Evolutionary conservation across 768 basidiomycete species (phyloP).

Genomic region (Ephemerocybe angulata): DNA sequence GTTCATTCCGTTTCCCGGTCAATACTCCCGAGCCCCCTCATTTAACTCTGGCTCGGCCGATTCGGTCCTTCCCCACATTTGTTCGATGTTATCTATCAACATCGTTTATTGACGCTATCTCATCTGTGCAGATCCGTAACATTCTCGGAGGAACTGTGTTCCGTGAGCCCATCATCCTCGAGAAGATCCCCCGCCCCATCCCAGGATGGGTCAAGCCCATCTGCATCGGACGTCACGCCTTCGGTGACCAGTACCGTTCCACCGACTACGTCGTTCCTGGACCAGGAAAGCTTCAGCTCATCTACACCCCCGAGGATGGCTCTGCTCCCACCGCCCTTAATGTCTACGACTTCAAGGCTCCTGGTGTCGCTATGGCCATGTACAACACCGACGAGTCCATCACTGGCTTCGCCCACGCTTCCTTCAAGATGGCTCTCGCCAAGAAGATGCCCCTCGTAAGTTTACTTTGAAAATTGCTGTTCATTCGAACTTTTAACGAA

Average conservation of each 20-base stretch:
- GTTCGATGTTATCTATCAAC: not conserved
- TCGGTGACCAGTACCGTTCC: conserved; percentile 96
- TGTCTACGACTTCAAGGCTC: conserved; percentile 92
- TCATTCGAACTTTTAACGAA: not conserved
- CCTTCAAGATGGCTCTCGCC: conserved; percentile 90
- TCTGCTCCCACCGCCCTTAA: conserved; percentile 62
- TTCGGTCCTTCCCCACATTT: conserved; percentile 1
- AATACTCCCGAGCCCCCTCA: no score
- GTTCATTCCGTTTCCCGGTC: not conserved
- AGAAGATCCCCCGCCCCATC: conserved; percentile 86
- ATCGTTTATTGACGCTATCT: not conserved
- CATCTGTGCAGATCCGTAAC: conserved; percentile 72
- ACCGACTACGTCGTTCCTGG: conserved; percentile 92
- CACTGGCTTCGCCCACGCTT: conserved; percentile 91
- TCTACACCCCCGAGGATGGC: conserved; percentile 82
- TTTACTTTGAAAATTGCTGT: not conserved
- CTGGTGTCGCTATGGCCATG: conserved; percentile 94
- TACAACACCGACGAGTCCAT: conserved; percentile 99
- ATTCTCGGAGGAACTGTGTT: conserved; percentile 98
- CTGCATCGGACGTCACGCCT: conserved; percentile 93
- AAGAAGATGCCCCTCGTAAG: conserved; percentile 73
- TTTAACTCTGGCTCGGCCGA: not conserved
- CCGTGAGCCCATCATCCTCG: conserved; percentile 94
- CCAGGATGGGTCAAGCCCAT: conserved; percentile 98
- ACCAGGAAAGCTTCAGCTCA: conserved; percentile 89